Conservation (phyloP, 139 green algal species). For the Chlamydomonas incerta region DNA sequence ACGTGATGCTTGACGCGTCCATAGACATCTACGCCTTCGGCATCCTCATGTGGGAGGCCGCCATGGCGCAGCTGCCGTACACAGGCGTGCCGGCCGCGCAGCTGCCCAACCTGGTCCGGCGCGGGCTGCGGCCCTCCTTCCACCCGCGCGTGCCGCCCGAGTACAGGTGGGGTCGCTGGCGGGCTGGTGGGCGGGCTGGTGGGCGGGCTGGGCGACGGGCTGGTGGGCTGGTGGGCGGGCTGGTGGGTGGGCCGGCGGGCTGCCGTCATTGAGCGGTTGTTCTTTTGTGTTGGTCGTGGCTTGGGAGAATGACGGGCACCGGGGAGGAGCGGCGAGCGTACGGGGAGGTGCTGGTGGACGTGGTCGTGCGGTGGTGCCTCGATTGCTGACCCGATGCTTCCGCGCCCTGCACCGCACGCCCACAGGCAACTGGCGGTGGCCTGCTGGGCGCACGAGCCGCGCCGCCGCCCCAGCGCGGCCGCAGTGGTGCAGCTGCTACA, state of each 20-base stretch:
- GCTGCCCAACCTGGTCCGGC: slow-evolving; percentile 13
- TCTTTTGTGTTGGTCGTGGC: no score
- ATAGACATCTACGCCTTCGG: slow-evolving; percentile 51
- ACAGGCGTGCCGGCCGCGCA: not conserved
- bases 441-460: slow-evolving; percentile 28
- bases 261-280: no score
- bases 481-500: slow-evolving; percentile 24
- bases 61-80: slow-evolving; percentile 18
- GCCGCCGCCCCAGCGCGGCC: slow-evolving; percentile 3
- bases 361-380: no score
- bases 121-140: slow-evolving; percentile 24
- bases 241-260: no score
- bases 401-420: not conserved
- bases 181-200: no score
- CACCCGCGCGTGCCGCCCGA: slow-evolving; percentile 6
- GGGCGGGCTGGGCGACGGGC: no score
- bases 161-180: slow-evolving; percentile 9
- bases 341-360: no score
- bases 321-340: no score
- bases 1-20: not conserved
- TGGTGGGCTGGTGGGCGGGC: no score
- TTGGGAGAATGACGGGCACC: no score
- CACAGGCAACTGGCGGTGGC: not conserved
- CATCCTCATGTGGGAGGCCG: slow-evolving; percentile 52
- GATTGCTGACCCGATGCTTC: no score